phyloP scores from a whole-genome alignment of 1,139 yeast genomes.

The Debaryomyces psychrophilus region DNA sequence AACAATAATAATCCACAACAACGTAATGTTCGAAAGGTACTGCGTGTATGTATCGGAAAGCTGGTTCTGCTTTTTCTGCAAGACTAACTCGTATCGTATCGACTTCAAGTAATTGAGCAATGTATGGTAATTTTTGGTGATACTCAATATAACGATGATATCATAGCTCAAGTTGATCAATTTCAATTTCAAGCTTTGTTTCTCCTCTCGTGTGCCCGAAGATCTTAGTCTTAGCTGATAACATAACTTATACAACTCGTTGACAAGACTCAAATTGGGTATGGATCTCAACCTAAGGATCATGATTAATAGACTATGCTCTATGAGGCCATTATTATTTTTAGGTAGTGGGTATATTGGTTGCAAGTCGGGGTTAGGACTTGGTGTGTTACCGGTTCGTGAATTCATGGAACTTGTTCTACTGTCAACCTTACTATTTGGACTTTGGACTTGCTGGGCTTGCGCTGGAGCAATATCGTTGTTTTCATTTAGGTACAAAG shows the following conservation, averaged over 20 bases:
- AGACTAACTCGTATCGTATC: conserved; percentile 20
- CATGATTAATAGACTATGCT: conserved; percentile 29
- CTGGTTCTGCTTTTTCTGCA: conserved; percentile 12
- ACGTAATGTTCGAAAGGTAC: conserved; percentile 25
- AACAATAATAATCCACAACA: conserved; percentile 25
- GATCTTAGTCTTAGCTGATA: conserved; percentile 38
- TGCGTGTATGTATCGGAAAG: conserved; percentile 10
- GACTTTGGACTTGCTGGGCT: conserved; percentile 10
- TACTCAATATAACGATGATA: conserved; percentile 33
- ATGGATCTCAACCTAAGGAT: conserved; percentile 41
- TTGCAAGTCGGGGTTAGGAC: conserved; percentile 4
- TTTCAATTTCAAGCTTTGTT: conserved; percentile 15
- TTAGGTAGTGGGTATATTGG: conserved; percentile 43
- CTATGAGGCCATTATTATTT: conserved; percentile 33
- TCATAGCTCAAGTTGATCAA: conserved; percentile 39
- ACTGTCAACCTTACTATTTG: not conserved
- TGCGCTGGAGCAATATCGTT: conserved; percentile 18
- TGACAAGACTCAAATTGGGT: conserved; percentile 39
- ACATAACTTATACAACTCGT: conserved; percentile 44
- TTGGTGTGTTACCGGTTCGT: conserved; percentile 10
- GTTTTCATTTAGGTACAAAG: conserved; percentile 38
- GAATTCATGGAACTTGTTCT: conserved; percentile 9
- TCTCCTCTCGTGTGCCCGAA: conserved; percentile 8
- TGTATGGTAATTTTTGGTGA: conserved; percentile 36
- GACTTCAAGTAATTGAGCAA: conserved; percentile 32